These are phyloP conservation scores for Citrus inodora DNA, from an alignment of 345 rosid species.

Conservation along the genomic window DNA sequence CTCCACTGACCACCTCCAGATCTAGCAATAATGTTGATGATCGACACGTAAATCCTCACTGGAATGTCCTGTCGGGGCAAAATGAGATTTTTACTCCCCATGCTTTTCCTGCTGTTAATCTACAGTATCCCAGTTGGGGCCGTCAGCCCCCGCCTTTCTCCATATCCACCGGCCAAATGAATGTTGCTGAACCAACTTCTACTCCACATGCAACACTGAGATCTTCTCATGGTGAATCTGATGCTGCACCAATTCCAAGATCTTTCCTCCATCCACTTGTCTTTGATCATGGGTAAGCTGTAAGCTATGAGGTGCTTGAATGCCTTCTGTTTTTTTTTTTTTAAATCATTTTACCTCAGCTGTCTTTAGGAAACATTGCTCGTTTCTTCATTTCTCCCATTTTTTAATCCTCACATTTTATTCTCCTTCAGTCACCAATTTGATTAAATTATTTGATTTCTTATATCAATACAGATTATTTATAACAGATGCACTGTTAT, in stretches of 20 bases:
- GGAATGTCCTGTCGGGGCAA: constrained; percentile 45
- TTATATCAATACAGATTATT: neutral
- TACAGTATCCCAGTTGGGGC: constrained; percentile 47
- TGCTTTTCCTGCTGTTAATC: constrained; percentile 45
- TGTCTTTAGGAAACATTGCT: neutral
- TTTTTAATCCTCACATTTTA: neutral
- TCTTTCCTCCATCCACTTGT: constrained; percentile 42
- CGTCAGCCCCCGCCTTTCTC: constrained; percentile 41
- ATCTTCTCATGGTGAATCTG: constrained; percentile 39
- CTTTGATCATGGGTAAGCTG: constrained; percentile 52
- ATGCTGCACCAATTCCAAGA: constrained; percentile 26
- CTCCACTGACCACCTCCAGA: constrained; percentile 40
- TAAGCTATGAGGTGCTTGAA: neutral
- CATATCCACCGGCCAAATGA: constrained; percentile 33
- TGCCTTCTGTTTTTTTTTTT: neutral
- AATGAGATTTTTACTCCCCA: constrained; percentile 43
- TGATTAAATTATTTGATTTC: neutral
- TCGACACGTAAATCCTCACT: constrained; percentile 41
- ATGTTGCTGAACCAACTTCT: constrained; percentile 39
- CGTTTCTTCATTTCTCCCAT: neutral
- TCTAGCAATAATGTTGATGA: constrained; percentile 36
- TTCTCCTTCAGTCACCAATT: neutral
- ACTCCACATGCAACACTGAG: constrained; percentile 37
- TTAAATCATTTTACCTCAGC: too few relatives aligned
- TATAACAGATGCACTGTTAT: neutral